phyloP scores from a whole-genome alignment of 1,284 basidiomycete species.

The Cryptococcus amylolentus region DNA sequence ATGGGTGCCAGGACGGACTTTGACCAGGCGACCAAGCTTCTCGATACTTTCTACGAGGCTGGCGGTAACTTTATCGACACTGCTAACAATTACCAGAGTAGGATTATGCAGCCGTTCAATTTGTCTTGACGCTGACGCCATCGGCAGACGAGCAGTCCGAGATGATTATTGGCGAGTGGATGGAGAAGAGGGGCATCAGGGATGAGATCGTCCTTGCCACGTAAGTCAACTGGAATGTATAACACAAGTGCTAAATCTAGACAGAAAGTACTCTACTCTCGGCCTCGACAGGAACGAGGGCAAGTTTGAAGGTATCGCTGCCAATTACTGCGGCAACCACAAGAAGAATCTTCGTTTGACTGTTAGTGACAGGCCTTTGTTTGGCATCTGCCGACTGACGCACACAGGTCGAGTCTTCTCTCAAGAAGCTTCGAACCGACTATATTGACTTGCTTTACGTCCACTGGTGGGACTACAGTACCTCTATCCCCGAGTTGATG shows the following conservation, averaged over 20 bases:
- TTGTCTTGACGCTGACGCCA: neutral
- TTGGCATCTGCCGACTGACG: neutral
- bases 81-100: slow-evolving; percentile 27
- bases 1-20: slow-evolving; percentile 2
- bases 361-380: slow-evolving; percentile 29
- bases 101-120: neutral
- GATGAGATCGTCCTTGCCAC: slow-evolving; percentile 22
- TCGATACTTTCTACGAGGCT: slow-evolving; percentile 34
- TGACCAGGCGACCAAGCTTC: slow-evolving; percentile 22
- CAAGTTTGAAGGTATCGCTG: slow-evolving; percentile 8
- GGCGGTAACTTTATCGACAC: slow-evolving; percentile 45
- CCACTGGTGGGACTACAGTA: slow-evolving; percentile 45
- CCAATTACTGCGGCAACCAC: slow-evolving; percentile 14
- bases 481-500: slow-evolving; percentile 50
- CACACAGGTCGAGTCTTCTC: slow-evolving; percentile 22
- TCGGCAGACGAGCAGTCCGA: slow-evolving; percentile 41
- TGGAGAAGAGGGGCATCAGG: slow-evolving; percentile 34
- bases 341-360: slow-evolving; percentile 27
- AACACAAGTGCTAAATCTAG: neutral
- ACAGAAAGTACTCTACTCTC: slow-evolving; percentile 23
- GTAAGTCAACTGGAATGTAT: slow-evolving; percentile 4
- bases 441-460: slow-evolving; percentile 49
- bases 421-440: slow-evolving; percentile 49
- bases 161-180: slow-evolving; percentile 48
- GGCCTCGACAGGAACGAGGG: slow-evolving; percentile 15